Evolutionary conservation across 2,329 filamentous ascomycete genomes (phyloP).

Genomic region (Bisporella sp.): DNA sequence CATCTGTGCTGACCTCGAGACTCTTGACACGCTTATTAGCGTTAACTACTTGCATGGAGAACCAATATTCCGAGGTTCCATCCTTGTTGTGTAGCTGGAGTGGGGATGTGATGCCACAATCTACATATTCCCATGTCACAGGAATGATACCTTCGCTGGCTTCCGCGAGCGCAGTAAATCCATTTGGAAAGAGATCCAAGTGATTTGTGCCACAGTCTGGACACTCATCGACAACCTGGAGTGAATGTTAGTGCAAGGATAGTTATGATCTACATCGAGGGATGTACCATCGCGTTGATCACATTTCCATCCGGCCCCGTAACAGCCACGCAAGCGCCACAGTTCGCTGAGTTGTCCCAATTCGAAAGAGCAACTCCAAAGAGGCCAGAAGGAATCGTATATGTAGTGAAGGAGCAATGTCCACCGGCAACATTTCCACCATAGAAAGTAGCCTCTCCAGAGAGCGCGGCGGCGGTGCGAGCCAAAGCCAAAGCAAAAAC

Average conservation of each 20-base stretch:
- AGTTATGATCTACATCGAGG: background rate
- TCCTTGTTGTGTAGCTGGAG: conserved; percentile 46
- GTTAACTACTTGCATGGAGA: conserved; percentile 59
- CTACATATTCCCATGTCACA: conserved; percentile 41
- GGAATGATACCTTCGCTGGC: conserved; percentile 39
- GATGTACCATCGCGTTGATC: conserved; percentile 55
- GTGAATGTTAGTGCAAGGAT: background rate
- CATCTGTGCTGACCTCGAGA: conserved; percentile 55
- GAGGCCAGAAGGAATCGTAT: conserved; percentile 51
- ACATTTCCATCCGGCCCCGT: conserved; percentile 48
- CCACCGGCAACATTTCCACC: conserved; percentile 51
- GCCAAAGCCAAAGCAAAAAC: conserved; percentile 13
- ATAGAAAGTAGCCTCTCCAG: conserved; percentile 44
- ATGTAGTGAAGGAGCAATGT: conserved; percentile 55
- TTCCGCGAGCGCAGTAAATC: conserved; percentile 40
- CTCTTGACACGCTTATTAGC: conserved; percentile 47
- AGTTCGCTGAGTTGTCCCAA: conserved; percentile 49
- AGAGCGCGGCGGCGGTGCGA: conserved; percentile 20
- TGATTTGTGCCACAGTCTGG: conserved; percentile 46
- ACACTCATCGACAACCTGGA: conserved; percentile 50
- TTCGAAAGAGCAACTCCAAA: conserved; percentile 55
- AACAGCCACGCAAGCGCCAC: conserved; percentile 55
- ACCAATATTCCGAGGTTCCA: conserved; percentile 45
- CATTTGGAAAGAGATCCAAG: conserved; percentile 47
- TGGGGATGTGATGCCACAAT: conserved; percentile 43